Evolutionary conservation across 768 basidiomycete genomes (phyloP), one percentile per base, ranked within the genome.

Genomic region (Cyclocybe aegerita): DNA sequence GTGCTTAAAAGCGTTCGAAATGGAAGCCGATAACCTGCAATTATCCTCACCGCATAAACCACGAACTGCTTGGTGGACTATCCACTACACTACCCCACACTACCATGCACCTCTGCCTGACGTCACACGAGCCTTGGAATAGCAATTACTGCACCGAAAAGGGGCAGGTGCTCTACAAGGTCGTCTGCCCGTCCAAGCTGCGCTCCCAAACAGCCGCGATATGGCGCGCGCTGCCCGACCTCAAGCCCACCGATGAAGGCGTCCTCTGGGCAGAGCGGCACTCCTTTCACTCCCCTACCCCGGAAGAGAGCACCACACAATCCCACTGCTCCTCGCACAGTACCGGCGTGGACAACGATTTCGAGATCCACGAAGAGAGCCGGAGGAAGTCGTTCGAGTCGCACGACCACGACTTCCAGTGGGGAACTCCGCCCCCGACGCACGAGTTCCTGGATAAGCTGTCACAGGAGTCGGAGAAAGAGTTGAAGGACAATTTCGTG

Each of bases 91-190:
- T 23, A 23, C 23, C 23, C 23, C 23, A 23, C 23, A 4, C 33
- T 29, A 52, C 30, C 35, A 57, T 59, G 58, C 53, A 35, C 47
- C 56, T 61, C 39, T 52, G 56, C 46, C 33, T 56, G 34, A 52
- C 52, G n/a, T 49, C 58, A 9, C 42, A 39, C 23, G 49, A 56
- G 4, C 56, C 60, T 2, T 59, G 60, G 45, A 56, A 60, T 45
- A 38, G 52, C 9, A 52, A 30, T 30, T 63, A 60, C 33, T 55
- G 56, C 40, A 56, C 48, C 7, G 49, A 60, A 46, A 53, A 58
- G 7, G 63, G 60, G 7, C 56, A 59, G 31, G 50, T 54, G 9
- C 36, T 61, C 16, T 65, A 55, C 44, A 58, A 60, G 49, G 52
- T 53, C 8, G 46, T 52, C 8, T 52, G 53, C 31, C 40, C 53